Evolutionary conservation across 306 rosid species (phyloP).

Genomic region (Begonia masoniana): DNA sequence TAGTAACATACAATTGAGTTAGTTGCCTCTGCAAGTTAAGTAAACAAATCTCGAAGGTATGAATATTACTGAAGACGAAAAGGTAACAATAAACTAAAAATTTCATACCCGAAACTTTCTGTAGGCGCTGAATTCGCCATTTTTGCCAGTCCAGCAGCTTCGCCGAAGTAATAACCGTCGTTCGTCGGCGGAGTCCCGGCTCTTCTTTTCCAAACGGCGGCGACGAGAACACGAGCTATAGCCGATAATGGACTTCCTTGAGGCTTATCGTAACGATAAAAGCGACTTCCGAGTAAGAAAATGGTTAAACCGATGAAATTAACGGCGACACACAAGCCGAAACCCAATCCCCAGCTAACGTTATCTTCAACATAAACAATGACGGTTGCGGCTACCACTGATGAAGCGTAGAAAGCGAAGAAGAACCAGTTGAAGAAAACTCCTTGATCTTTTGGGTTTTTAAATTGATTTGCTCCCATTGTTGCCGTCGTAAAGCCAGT

Average conservation of each 20-base stretch:
- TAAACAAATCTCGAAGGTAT: too few species aligned
- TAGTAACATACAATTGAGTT: too few species aligned
- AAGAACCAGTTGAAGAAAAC: slow-evolving; percentile 30
- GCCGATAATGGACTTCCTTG: slow-evolving; percentile 26
- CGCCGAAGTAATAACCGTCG: slow-evolving; percentile 13
- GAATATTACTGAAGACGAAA: too few species aligned
- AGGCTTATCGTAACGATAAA: slow-evolving; percentile 19
- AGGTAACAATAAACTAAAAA: too few species aligned
- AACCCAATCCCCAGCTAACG: slow-evolving; percentile 32
- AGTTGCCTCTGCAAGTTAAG: too few species aligned
- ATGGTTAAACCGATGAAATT: slow-evolving; percentile 4
- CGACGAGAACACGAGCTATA: slow-evolving; percentile 23
- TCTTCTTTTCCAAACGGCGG: slow-evolving; percentile 18
- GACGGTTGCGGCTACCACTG: slow-evolving; percentile 11
- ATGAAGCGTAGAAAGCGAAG: slow-evolving; percentile 16
- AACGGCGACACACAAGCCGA: slow-evolving; percentile 11
- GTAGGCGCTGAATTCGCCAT: slow-evolving; percentile 6
- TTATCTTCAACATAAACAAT: slow-evolving; percentile 26
- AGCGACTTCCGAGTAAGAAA: slow-evolving; percentile 19
- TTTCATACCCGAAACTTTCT: slow-evolving; percentile 32
- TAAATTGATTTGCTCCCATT: slow-evolving; percentile 26
- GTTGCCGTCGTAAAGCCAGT: slow-evolving; percentile 30
- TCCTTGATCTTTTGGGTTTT: slow-evolving; percentile 10
- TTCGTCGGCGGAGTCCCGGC: background rate
- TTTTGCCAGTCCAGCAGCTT: background rate